Evolutionary conservation across 495 filamentous ascomycete species (phyloP).

Genomic region (Talaromyces trachyspermus): DNA sequence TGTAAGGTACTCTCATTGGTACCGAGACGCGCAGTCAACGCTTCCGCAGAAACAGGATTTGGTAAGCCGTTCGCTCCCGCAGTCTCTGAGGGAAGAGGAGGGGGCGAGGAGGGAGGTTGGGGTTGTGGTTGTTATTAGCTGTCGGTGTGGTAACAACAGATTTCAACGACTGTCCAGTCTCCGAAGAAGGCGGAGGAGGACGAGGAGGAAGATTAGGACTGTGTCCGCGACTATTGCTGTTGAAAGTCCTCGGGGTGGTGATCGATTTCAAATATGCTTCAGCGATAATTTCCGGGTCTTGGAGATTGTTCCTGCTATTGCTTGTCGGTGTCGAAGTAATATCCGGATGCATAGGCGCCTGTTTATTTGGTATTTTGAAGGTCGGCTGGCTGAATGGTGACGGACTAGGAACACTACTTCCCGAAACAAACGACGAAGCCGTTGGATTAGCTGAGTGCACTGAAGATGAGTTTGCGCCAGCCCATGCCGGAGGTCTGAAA

Average conservation of each 20-base stretch:
- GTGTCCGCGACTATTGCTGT: too few species aligned
- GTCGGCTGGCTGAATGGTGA: too few species aligned
- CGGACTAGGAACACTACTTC: too few species aligned
- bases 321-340: neutral
- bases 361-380: too few species aligned
- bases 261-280: neutral
- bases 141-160: neutral
- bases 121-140: neutral
- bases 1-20: too few species aligned
- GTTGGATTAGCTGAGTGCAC: too few species aligned
- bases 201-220: too few species aligned
- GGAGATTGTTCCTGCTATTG: too few species aligned
- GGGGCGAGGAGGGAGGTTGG: neutral
- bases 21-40: neutral
- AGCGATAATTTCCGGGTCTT: constrained; percentile 1
- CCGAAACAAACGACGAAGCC: too few species aligned
- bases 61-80: neutral
- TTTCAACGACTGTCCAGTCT: neutral
- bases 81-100: neutral
- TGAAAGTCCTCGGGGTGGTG: too few species aligned
- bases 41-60: neutral
- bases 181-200: too few species aligned
- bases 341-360: neutral
- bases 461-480: too few species aligned
- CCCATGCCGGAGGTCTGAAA: constrained; percentile 1